A percentile compares a stretch with the other conserved stretches of the same genome.
phyloP scores from a whole-genome alignment of 495 filamentous ascomycete genomes.

The Podospora pseudocomata region DNA sequence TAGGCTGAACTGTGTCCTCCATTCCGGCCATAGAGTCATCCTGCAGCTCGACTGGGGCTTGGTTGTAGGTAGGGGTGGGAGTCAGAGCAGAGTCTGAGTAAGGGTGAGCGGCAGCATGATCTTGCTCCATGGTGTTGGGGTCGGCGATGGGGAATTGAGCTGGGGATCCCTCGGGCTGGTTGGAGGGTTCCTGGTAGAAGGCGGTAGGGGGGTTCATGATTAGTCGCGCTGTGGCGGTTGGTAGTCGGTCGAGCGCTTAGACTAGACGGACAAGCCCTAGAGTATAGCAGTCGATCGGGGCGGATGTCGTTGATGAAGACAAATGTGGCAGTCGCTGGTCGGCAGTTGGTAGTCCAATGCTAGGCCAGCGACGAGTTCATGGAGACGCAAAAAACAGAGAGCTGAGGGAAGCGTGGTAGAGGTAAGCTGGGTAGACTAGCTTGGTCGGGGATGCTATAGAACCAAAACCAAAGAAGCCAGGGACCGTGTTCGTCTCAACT shows the following conservation, averaged over 20 bases:
- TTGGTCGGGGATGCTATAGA: not conserved
- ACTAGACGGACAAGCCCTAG: not conserved
- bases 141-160: conserved; percentile 51
- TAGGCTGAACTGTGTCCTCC: conserved; percentile 33
- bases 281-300: not conserved
- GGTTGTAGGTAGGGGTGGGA: conserved; percentile 7
- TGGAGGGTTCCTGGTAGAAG: conserved; percentile 50
- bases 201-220: conserved; percentile 2
- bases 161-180: conserved; percentile 43
- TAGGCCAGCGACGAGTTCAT: conserved; percentile 34
- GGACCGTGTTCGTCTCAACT: conserved; percentile 3
- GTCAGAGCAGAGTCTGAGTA: not conserved
- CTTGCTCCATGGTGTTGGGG: conserved; percentile 49
- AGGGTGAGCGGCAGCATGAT: conserved; percentile 23
- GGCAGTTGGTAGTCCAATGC: conserved; percentile 19
- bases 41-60: conserved; percentile 29
- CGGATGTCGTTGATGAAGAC: not conserved
- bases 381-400: conserved; percentile 17
- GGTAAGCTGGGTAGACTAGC: conserved; percentile 12
- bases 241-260: not conserved
- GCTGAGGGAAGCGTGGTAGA: not conserved
- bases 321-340: conserved; percentile 13
- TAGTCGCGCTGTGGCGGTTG: conserved; percentile 5
- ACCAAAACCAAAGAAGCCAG: not conserved
- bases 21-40: conserved; percentile 42